Conservation (phyloP, 2,329 filamentous ascomycete species). For the Fusarium mundagurra region DNA sequence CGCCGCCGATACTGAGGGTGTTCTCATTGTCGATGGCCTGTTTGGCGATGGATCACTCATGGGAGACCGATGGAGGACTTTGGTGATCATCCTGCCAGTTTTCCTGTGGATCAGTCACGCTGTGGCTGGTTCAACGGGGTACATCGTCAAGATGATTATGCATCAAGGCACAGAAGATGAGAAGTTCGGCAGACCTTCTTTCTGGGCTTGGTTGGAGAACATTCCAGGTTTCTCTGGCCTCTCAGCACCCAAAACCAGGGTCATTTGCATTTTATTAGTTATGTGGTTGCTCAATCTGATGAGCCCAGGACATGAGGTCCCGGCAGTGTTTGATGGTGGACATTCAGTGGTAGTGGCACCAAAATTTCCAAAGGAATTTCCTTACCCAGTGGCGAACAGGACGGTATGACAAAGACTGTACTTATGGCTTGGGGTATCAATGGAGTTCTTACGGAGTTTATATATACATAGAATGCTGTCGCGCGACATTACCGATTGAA, state of each 20-base stretch:
- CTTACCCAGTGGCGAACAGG: background rate
- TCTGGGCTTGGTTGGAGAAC: background rate
- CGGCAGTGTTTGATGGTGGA: background rate
- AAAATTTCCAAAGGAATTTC: background rate
- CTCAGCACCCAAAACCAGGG: background rate
- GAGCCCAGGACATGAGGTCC: background rate
- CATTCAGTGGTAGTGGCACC: background rate
- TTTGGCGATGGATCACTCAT: conserved; percentile 35
- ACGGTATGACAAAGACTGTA: fast-evolving
- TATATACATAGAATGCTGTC: background rate
- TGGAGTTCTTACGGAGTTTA: background rate
- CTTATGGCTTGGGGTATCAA: background rate
- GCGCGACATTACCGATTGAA: background rate
- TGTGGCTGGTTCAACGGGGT: conserved; percentile 27
- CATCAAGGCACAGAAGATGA: conserved; percentile 6
- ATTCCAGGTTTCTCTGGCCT: background rate
- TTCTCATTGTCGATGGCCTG: conserved; percentile 50
- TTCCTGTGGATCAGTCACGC: conserved; percentile 40
- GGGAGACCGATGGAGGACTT: conserved; percentile 39
- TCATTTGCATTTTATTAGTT: conserved; percentile 8
- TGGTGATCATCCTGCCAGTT: conserved; percentile 38
- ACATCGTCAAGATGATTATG: conserved; percentile 36
- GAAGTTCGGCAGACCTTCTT: background rate
- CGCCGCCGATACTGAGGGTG: conserved; percentile 63
- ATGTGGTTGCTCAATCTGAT: conserved; percentile 38